A percentile compares a stretch with the other conserved stretches of the same genome.
phyloP scores from a whole-genome alignment of 208 protist species.

The Dictyostelium gargantuum region DNA sequence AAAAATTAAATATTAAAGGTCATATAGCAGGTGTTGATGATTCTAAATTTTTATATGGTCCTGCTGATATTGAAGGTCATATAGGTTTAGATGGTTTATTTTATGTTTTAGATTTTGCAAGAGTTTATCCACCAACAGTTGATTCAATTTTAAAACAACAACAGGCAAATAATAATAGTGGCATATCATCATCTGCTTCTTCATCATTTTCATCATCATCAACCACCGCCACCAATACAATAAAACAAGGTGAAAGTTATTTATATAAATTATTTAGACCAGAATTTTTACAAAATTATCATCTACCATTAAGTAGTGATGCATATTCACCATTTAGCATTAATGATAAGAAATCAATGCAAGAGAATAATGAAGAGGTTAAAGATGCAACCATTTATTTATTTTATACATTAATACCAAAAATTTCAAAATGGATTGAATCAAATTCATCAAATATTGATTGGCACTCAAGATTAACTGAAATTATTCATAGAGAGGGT shows the following conservation, averaged over 20 bases:
- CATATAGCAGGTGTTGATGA: slow-evolving; percentile 30
- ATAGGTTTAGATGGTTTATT: slow-evolving; percentile 40
- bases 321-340: slow-evolving; percentile 37
- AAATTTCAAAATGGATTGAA: slow-evolving; percentile 39
- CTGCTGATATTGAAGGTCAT: slow-evolving; percentile 72
- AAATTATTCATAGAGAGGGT: slow-evolving; percentile 61
- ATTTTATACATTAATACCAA: background rate
- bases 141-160: background rate
- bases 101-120: slow-evolving; percentile 71
- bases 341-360: background rate
- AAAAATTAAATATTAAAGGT: slow-evolving; percentile 64
- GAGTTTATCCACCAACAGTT: slow-evolving; percentile 50
- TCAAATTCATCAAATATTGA: background rate
- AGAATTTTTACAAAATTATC: slow-evolving; percentile 69
- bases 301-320: slow-evolving; percentile 37
- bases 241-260: background rate
- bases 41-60: slow-evolving; percentile 43
- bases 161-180: background rate
- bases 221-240: background rate
- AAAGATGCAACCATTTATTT: slow-evolving; percentile 14
- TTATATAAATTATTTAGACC: slow-evolving; percentile 58
- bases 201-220: background rate
- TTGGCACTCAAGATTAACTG: slow-evolving; percentile 12
- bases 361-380: slow-evolving; percentile 30
- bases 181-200: background rate